A percentile compares a stretch with the other conserved stretches of the same genome.
Conservation (phyloP, 164 flowering plant genomes). For the Vitis amurensis region DNA sequence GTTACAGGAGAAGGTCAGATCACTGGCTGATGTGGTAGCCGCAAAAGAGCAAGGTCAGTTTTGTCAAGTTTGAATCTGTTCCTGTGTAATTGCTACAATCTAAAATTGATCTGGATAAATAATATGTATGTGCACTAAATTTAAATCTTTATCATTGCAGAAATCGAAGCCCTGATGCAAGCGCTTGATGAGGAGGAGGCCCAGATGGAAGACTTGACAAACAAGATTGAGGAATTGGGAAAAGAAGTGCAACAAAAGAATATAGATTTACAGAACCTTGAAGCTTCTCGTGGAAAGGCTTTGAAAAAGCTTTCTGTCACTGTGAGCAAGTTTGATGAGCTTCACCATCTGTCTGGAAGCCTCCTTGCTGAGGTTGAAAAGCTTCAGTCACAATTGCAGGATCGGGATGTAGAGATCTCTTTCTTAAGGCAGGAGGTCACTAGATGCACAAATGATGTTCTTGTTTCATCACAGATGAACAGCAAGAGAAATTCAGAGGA, state of each 20-base stretch:
- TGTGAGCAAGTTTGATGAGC: conserved; percentile 89
- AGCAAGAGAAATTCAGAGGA: conserved; percentile 56
- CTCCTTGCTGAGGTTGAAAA: conserved; percentile 89
- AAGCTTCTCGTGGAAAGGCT: conserved; percentile 79
- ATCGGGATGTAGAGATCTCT: conserved; percentile 83
- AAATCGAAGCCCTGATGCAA: conserved; percentile 87
- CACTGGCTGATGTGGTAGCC: conserved; percentile 51
- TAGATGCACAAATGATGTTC: conserved; percentile 82
- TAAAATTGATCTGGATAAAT: background rate
- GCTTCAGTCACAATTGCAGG: conserved; percentile 84
- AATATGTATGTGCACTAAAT: background rate
- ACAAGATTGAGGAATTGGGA: conserved; percentile 59
- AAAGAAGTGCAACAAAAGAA: conserved; percentile 58
- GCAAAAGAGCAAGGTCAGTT: conserved; percentile 87
- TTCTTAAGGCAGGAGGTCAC: conserved; percentile 96
- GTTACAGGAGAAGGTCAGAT: conserved; percentile 50
- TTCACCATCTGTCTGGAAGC: conserved; percentile 72
- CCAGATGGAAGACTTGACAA: conserved; percentile 72
- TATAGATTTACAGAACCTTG: conserved; percentile 63
- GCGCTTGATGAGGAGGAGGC: conserved; percentile 96
- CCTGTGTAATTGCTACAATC: background rate
- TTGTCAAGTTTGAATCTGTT: background rate
- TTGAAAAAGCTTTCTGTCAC: conserved; percentile 79
- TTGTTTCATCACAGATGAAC: conserved; percentile 62
- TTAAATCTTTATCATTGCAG: conserved; percentile 35